These are phyloP conservation scores for Neodidymelliopsis sp. DNA, from an alignment of 2,329 filamentous ascomycete genomes.

Conservation along the genomic window DNA sequence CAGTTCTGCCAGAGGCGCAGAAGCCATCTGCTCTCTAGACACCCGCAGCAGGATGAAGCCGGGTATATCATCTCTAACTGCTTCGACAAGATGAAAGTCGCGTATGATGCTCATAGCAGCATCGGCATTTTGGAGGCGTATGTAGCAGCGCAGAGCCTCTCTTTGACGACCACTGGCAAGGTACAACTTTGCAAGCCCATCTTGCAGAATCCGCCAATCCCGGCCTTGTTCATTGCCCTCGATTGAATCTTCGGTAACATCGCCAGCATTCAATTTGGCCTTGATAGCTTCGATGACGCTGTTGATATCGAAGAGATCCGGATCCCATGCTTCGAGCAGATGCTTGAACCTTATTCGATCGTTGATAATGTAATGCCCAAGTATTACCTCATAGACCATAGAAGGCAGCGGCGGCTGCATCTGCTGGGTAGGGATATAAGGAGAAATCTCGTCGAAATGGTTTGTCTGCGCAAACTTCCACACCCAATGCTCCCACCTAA, in stretches of 20 bases:
- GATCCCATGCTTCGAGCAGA: conserved; percentile 82
- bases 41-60: conserved; percentile 89
- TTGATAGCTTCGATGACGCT: conserved; percentile 81
- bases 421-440: conserved; percentile 79
- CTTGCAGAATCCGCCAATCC: conserved; percentile 91
- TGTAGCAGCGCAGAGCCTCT: conserved; percentile 88
- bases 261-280: conserved; percentile 78
- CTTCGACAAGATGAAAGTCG: conserved; percentile 88
- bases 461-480: conserved; percentile 87
- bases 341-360: conserved; percentile 79
- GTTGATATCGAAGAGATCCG: conserved; percentile 81
- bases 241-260: conserved; percentile 77
- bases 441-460: conserved; percentile 88
- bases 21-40: conserved; percentile 70
- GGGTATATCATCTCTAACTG: conserved; percentile 87
- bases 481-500: conserved; percentile 94
- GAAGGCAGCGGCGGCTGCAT: conserved; percentile 80
- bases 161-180: conserved; percentile 80
- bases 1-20: conserved; percentile 73
- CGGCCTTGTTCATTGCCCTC: conserved; percentile 75
- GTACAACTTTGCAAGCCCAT: conserved; percentile 83
- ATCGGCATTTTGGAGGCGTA: conserved; percentile 90
- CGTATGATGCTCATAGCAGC: conserved; percentile 85
- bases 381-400: conserved; percentile 85
- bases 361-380: conserved; percentile 84